These are phyloP conservation scores for Exobasidium rhododendri DNA, from an alignment of 1,284 basidiomycete species.

Conservation along the genomic window DNA sequence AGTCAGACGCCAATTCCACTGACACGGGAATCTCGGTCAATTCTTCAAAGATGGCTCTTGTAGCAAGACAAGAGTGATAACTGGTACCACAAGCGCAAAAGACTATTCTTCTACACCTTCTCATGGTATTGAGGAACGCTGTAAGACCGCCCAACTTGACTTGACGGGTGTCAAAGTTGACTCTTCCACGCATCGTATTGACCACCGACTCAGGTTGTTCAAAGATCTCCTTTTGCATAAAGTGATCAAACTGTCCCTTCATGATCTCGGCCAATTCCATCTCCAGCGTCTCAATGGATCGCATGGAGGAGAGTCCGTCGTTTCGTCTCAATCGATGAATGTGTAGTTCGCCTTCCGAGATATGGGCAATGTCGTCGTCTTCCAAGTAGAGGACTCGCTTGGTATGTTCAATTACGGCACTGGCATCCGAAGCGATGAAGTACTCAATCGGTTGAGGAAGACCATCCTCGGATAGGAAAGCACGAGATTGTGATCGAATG, in stretches of 20 bases:
- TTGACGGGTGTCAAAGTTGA: constrained; percentile 91
- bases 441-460: constrained; percentile 99
- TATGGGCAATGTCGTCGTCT: constrained; percentile 98
- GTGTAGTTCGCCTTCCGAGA: constrained; percentile 90
- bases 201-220: constrained; percentile 99
- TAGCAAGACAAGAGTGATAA: constrained; percentile 95
- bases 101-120: constrained; percentile 88
- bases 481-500: constrained; percentile 89
- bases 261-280: constrained; percentile 99
- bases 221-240: constrained; percentile 99
- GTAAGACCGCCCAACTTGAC: constrained; percentile 94
- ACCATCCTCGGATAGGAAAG: constrained; percentile 97
- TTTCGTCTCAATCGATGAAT: constrained; percentile 96
- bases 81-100: constrained; percentile 97
- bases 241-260: constrained; percentile 99
- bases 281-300: constrained; percentile 97
- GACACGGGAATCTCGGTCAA: constrained; percentile 97
- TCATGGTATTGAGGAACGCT: constrained; percentile 91
- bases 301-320: constrained; percentile 71
- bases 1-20: constrained; percentile 95
- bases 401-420: constrained; percentile 96
- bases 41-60: constrained; percentile 98
- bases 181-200: constrained; percentile 99
- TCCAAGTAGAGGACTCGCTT: constrained; percentile 98
- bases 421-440: constrained; percentile 96